phyloP scores from a whole-genome alignment of 345 rosid species.

The Trapa bicornis region DNA sequence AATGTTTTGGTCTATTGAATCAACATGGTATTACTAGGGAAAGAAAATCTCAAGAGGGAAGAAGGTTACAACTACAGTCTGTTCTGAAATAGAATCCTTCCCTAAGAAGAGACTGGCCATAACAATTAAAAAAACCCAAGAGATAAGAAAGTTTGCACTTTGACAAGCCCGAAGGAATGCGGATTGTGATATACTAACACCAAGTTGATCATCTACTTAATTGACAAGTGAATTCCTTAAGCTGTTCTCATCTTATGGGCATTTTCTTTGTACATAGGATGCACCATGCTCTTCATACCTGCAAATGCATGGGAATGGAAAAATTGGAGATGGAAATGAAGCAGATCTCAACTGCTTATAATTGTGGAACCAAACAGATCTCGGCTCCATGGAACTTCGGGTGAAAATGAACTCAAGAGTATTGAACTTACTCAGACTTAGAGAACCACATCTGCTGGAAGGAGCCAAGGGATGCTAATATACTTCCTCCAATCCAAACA shows the following conservation, averaged over 20 bases:
- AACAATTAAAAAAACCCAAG: too few relatives aligned
- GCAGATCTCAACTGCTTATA: not conserved
- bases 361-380: not conserved
- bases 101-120: too few relatives aligned
- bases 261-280: constrained; percentile 85
- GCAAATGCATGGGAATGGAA: not conserved
- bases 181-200: not conserved
- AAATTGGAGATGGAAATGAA: constrained; percentile 3
- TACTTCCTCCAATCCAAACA: constrained; percentile 90
- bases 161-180: too few relatives aligned
- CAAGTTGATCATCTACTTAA: not conserved
- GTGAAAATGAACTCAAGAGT: not conserved
- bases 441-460: constrained; percentile 26
- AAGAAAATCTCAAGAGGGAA: too few relatives aligned
- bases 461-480: constrained; percentile 21
- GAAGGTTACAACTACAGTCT: too few relatives aligned
- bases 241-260: constrained; percentile 38
- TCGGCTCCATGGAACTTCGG: too few relatives aligned
- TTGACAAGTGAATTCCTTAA: too few relatives aligned
- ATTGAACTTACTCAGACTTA: constrained; percentile 46
- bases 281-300: constrained; percentile 99
- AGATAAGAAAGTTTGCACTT: too few relatives aligned
- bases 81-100: not conserved
- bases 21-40: too few relatives aligned
- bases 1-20: too few relatives aligned